Percentiles rank a stretch among this genome's conserved stretches.
phyloP scores from a whole-genome alignment of 192 early-diverging fungal genomes.

The Backusella psychrophila region DNA sequence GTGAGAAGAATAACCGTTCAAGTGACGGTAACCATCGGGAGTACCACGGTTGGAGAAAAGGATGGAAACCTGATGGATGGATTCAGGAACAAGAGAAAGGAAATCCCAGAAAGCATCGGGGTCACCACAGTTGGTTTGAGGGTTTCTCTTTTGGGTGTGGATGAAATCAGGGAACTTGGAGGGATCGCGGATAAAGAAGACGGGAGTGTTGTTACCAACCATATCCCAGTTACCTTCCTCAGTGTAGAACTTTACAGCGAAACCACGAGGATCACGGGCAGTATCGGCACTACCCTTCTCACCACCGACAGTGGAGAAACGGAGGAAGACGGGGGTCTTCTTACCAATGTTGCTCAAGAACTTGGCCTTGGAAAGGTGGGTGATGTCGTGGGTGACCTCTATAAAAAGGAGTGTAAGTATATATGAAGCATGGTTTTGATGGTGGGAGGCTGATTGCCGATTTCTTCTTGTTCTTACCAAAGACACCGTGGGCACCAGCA shows the following conservation, averaged over 20 bases:
- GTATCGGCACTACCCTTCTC: constrained; percentile 74
- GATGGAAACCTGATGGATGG: constrained; percentile 76
- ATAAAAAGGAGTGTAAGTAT: background rate
- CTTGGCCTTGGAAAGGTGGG: constrained; percentile 69
- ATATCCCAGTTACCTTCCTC: constrained; percentile 85
- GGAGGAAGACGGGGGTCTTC: constrained; percentile 77
- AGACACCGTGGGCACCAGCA: constrained; percentile 81
- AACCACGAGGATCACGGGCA: constrained; percentile 78
- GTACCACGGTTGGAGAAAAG: constrained; percentile 84
- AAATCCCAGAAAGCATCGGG: constrained; percentile 80
- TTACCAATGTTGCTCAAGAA: constrained; percentile 70
- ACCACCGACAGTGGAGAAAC: constrained; percentile 82
- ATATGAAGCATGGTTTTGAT: too few relatives aligned
- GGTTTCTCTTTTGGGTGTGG: constrained; percentile 83
- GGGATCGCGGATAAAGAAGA: constrained; percentile 82
- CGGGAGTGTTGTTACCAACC: constrained; percentile 84
- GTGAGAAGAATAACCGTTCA: constrained; percentile 83
- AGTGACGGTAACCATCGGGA: constrained; percentile 77
- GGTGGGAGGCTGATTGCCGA: too few relatives aligned
- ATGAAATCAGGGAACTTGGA: constrained; percentile 84
- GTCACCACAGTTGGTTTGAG: constrained; percentile 70
- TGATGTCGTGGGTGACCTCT: constrained; percentile 73
- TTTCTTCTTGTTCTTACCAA: constrained; percentile 31
- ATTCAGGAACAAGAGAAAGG: constrained; percentile 72
- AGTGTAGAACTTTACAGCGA: constrained; percentile 85